These are phyloP conservation scores for Penicillium silybi DNA, from an alignment of 495 filamentous ascomycete species.

Conservation along the genomic window DNA sequence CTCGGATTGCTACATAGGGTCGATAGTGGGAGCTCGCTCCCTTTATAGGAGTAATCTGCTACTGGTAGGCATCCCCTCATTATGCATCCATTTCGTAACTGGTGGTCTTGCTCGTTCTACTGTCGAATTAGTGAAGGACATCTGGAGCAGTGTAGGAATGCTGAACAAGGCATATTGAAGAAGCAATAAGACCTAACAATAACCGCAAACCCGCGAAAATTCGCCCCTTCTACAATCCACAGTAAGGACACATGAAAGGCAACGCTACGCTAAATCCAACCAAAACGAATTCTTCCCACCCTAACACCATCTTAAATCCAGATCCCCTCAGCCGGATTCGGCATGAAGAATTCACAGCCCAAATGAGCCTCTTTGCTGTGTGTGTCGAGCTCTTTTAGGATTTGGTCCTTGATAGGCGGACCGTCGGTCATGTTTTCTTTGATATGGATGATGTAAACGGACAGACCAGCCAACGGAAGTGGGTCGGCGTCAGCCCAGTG, in stretches of 20 bases:
- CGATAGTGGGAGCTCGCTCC: no score
- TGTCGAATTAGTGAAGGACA: no score
- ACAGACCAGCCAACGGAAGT: conserved; percentile 49
- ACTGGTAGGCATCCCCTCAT: no score
- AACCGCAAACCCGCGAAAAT: neutral
- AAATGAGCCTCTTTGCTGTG: conserved; percentile 58
- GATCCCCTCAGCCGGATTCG: conserved; percentile 50
- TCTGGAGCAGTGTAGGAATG: no score
- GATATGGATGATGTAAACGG: conserved; percentile 76
- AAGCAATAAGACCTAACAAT: neutral
- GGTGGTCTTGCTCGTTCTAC: no score
- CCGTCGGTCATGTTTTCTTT: conserved; percentile 72
- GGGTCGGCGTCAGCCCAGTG: conserved; percentile 21
- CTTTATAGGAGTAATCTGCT: no score
- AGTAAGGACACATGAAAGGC: neutral
- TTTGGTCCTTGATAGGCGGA: conserved; percentile 55
- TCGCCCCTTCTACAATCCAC: neutral
- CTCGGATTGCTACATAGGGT: no score
- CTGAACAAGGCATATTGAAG: neutral
- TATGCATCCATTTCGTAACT: no score
- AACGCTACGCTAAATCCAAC: neutral
- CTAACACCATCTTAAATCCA: conserved; percentile 23
- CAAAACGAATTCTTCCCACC: neutral
- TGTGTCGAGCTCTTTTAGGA: conserved; percentile 61
- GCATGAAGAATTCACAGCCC: conserved; percentile 77